These are phyloP conservation scores for Mycosarcoma mackinlayi DNA, from an alignment of 1,284 basidiomycete species.

Conservation along the genomic window DNA sequence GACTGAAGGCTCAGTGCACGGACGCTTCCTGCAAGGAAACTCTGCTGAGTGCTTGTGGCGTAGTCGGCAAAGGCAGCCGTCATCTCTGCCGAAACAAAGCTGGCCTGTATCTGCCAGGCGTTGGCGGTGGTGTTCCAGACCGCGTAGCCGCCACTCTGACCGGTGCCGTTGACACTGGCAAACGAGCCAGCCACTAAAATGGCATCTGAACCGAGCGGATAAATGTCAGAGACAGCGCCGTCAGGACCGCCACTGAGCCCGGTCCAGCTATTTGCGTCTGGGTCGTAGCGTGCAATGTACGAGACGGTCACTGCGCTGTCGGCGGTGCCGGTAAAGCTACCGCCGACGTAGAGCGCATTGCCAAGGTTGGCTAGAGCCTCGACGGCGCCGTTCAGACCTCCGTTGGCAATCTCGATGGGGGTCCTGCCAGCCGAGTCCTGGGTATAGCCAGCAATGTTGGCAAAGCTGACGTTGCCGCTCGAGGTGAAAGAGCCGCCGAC, in stretches of 20 bases:
- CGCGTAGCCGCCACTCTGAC: conserved; percentile 77
- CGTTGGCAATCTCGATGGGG: conserved; percentile 69
- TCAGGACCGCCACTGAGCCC: conserved; percentile 81
- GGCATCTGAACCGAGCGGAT: conserved; percentile 73
- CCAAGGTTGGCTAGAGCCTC: conserved; percentile 52
- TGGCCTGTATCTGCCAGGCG: conserved; percentile 73
- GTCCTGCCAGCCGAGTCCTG: conserved; percentile 70
- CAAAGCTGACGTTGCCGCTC: conserved; percentile 73
- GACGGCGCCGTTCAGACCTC: conserved; percentile 67
- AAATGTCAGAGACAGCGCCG: conserved; percentile 75
- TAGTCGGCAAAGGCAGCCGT: conserved; percentile 75
- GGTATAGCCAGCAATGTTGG: conserved; percentile 81
- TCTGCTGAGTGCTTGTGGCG: conserved; percentile 70
- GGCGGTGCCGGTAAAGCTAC: conserved; percentile 80
- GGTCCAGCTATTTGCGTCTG: conserved; percentile 76
- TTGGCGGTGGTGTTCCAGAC: conserved; percentile 77
- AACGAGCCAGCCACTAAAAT: conserved; percentile 83
- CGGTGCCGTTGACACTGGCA: conserved; percentile 71
- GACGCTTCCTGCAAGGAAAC: conserved; percentile 70
- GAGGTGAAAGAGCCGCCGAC: conserved; percentile 81
- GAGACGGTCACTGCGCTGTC: conserved; percentile 71
- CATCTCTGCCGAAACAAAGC: conserved; percentile 74
- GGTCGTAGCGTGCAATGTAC: conserved; percentile 81
- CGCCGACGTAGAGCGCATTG: conserved; percentile 80
- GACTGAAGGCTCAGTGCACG: conserved; percentile 68